Evolutionary conservation across 768 basidiomycete genomes (phyloP).

Genomic region (Tricholoma furcatifolium): DNA sequence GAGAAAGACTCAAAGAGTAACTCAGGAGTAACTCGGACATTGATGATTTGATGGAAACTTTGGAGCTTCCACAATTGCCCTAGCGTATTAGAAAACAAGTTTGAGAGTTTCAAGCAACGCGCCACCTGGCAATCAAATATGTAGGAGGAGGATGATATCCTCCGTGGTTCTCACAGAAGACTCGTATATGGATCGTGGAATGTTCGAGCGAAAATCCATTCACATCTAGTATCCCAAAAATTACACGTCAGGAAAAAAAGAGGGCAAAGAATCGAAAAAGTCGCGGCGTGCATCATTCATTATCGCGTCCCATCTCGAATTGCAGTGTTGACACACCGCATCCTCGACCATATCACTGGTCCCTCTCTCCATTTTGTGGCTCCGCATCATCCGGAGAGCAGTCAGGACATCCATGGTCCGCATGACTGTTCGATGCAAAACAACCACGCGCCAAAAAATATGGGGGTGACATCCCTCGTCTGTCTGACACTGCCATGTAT

Average conservation of each 20-base stretch:
- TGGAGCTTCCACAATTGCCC: no score
- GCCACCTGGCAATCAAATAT: neutral
- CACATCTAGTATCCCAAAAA: conserved; percentile 5
- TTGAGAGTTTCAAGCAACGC: no score
- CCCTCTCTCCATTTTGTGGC: conserved; percentile 22
- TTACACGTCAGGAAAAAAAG: conserved; percentile 24
- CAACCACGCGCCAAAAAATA: conserved; percentile 24
- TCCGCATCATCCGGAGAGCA: conserved; percentile 21
- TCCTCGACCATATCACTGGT: conserved; percentile 21
- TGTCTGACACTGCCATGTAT: conserved; percentile 20
- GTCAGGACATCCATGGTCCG: conserved; percentile 21
- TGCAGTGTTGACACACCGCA: conserved; percentile 22
- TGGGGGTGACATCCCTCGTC: conserved; percentile 19
- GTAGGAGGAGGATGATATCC: no score
- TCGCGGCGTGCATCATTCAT: conserved; percentile 21
- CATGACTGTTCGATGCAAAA: conserved; percentile 21
- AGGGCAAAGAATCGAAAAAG: conserved; percentile 21
- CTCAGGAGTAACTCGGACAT: no score
- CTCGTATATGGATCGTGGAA: neutral
- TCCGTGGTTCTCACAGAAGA: no score
- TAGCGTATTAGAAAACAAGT: no score
- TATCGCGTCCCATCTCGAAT: conserved; percentile 22
- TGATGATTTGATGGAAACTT: no score
- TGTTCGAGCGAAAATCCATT: neutral
- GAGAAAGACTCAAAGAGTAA: no score